Base-by-base conservation (phyloP, 441 rosid genomes). In the Erysimum cheiri region DNA sequence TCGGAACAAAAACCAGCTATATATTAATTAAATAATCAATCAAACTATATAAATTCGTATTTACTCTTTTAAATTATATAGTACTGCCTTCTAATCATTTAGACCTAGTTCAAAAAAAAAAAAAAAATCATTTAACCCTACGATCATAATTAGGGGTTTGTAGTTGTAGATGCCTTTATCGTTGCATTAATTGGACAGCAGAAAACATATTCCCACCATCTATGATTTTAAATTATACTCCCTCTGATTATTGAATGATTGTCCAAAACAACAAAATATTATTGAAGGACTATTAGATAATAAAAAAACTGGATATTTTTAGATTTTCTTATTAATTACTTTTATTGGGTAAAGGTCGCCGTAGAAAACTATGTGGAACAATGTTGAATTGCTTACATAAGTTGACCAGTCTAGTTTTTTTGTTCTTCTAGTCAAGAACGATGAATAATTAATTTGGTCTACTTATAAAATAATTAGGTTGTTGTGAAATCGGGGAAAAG, bases 381-480 rank as follows among this genome's bases (percentile, higher is more conserved):
- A 44, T 2, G 52, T 60, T 60, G 73, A 67, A 67, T 35, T 40
- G 69, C 64, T 28, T 67, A 28, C 73, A 74, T 60, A 54, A 10
- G 28, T 61, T 68, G 69, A 74, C 64, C 31, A 74, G 43, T 74
- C 73, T 60, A 1, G 33, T 28, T 12, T 14, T 22, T 26, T 28
- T 49, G 6, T 31, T 26, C 13, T 53, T 13, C 6, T 22, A 60
- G 63, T 67, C 43, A 67, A 59, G 41, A 58, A 39, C 4, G 67
- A 15, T 24, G 61, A 36, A 13, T 47, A 46, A 15, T 56, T 56
- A 53, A 50, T 33, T 52, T 61, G 29, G 10, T 9, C 5, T 14
- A 39, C 4, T 4, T 6, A 48, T 32, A 66, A 59, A 60, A 43
- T 43, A 67, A 60, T 43, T 19, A 73, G 36, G 77, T 60, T 52